A percentile compares a stretch with the other conserved stretches of the same genome.
phyloP scores from a whole-genome alignment of 2,329 filamentous ascomycete genomes.

The Trichoderma oligosporum region DNA sequence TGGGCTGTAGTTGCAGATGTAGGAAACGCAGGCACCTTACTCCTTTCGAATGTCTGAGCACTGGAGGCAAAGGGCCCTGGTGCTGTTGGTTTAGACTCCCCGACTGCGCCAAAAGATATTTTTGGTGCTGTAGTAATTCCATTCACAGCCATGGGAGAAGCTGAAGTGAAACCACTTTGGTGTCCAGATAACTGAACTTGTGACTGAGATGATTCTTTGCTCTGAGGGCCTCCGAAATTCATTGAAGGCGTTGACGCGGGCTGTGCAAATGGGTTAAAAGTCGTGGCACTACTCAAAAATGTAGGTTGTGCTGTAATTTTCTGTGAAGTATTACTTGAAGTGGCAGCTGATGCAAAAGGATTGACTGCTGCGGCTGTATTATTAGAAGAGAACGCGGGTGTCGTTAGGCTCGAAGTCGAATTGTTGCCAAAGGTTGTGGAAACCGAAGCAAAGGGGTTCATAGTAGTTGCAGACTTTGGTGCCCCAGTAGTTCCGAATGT shows the following conservation, averaged over 20 bases:
- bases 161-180: constrained; percentile 26
- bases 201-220: not conserved
- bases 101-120: not conserved
- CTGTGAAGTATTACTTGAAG: not conserved
- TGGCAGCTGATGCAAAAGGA: constrained; percentile 8
- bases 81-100: constrained; percentile 5
- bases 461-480: constrained; percentile 1
- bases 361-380: not conserved
- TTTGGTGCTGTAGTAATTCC: constrained; percentile 17
- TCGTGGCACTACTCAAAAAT: not conserved
- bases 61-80: not conserved
- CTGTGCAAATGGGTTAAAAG: constrained; percentile 15
- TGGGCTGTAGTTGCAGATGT: not conserved
- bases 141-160: constrained; percentile 19
- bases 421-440: not conserved
- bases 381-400: not conserved
- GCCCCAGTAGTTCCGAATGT: constrained; percentile 1
- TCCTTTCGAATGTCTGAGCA: not conserved
- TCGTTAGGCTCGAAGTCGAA: not conserved
- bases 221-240: not conserved
- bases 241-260: not conserved
- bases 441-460: constrained; percentile 19
- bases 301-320: constrained; percentile 12
- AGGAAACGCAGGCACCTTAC: not conserved
- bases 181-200: constrained; percentile 9